These are phyloP conservation scores for Triadica sebifera DNA, from an alignment of 345 rosid genomes.

Conservation along the genomic window DNA sequence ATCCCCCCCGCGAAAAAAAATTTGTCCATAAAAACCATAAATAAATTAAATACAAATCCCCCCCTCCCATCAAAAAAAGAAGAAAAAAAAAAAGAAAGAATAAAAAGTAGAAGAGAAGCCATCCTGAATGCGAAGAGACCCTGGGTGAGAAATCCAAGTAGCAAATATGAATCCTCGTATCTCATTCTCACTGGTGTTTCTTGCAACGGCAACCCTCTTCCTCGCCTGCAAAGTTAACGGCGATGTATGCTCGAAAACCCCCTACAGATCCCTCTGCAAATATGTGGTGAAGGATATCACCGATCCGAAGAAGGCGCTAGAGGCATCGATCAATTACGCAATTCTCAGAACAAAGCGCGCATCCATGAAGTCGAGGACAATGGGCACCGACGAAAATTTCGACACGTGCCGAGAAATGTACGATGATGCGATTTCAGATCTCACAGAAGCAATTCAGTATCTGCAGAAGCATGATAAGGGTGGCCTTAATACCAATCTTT, in stretches of 20 bases:
- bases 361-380: neutral
- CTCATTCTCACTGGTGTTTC: slow-evolving; percentile 9
- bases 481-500: neutral
- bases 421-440: neutral
- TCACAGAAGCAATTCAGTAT: neutral
- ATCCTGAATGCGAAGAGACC: neutral
- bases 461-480: neutral
- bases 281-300: neutral
- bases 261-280: neutral
- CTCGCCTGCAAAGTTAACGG: neutral
- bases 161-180: neutral
- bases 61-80: neutral
- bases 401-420: neutral
- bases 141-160: neutral
- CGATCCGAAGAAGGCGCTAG: neutral
- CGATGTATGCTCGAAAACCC: neutral
- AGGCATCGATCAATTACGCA: neutral
- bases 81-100: neutral
- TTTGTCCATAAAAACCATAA: no score
- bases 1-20: no score
- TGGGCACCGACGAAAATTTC: neutral
- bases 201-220: neutral
- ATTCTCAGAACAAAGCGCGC: neutral
- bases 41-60: neutral
- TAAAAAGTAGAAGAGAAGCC: neutral